Percentiles rank a stretch among this genome's conserved stretches.
Evolutionary conservation across 2,329 filamentous ascomycete species (phyloP).

Genomic region (Fusarium drepaniforme): DNA sequence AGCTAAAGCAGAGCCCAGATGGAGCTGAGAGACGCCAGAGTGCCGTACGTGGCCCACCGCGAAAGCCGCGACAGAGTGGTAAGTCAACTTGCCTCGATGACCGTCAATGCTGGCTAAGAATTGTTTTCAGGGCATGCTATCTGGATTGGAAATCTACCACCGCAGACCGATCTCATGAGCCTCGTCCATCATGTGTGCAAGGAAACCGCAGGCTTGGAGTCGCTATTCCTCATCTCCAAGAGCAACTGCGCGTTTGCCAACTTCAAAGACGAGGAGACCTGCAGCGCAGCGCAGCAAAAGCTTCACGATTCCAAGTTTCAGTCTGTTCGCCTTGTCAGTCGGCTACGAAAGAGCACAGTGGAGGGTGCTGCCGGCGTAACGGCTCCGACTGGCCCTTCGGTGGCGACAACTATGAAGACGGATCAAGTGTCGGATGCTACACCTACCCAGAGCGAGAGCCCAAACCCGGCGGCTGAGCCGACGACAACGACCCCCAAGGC

Average conservation of each 20-base stretch:
- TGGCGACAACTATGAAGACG: constrained; percentile 45
- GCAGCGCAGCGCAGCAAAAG: constrained; percentile 80
- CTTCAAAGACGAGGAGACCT: constrained; percentile 84
- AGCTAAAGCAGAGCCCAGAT: constrained; percentile 37
- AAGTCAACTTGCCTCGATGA: constrained; percentile 46
- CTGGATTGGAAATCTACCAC: constrained; percentile 95
- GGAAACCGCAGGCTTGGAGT: constrained; percentile 84
- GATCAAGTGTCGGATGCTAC: constrained; percentile 25
- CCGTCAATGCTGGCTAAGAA: constrained; percentile 11
- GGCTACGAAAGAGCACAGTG: constrained; percentile 73
- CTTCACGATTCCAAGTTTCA: constrained; percentile 94
- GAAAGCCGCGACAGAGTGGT: constrained; percentile 70
- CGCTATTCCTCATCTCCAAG: constrained; percentile 93
- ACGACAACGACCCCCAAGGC: not conserved
- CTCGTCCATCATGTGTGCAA: constrained; percentile 93
- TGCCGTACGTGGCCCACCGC: constrained; percentile 50
- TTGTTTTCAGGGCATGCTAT: constrained; percentile 78
- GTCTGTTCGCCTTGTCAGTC: constrained; percentile 86
- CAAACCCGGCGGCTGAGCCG: constrained; percentile 15
- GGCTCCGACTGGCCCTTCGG: constrained; percentile 67
- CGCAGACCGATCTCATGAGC: constrained; percentile 82
- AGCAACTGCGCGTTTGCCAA: constrained; percentile 99
- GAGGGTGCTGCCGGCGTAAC: constrained; percentile 61
- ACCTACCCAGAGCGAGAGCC: constrained; percentile 3
- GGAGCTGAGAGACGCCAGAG: constrained; percentile 39